Percentiles rank a stretch among this genome's conserved stretches.
These are phyloP conservation scores for Crotalaria pallida DNA, from an alignment of 306 rosid genomes.

Conservation along the genomic window DNA sequence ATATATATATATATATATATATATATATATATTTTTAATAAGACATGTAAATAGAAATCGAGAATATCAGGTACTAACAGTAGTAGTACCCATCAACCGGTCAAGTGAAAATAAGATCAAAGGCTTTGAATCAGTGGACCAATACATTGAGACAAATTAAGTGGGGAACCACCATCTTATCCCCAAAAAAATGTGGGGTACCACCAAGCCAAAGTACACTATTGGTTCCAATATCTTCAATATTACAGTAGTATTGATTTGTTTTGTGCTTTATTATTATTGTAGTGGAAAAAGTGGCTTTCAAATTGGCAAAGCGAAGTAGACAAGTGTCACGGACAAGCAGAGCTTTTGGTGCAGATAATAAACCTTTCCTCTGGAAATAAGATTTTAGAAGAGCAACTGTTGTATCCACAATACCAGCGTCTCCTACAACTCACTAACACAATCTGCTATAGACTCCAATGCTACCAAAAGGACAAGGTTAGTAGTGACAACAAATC, in stretches of 20 bases:
- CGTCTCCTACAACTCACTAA: conserved; percentile 51
- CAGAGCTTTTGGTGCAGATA: conserved; percentile 57
- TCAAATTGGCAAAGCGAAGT: conserved; percentile 62
- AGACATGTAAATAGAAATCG: too few relatives aligned
- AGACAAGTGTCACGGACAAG: conserved; percentile 51
- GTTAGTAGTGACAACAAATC: conserved; percentile 40
- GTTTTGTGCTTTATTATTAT: background rate
- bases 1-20: too few relatives aligned
- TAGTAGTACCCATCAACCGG: background rate
- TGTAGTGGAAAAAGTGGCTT: conserved; percentile 81
- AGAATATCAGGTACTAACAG: too few relatives aligned
- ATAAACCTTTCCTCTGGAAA: conserved; percentile 59
- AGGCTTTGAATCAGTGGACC: background rate
- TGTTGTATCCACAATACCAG: conserved; percentile 36
- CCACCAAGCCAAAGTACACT: conserved; percentile 8
- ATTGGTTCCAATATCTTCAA: background rate
- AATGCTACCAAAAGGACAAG: conserved; percentile 45
- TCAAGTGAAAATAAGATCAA: too few relatives aligned
- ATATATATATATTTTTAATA: too few relatives aligned
- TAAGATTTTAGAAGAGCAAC: conserved; percentile 34
- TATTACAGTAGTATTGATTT: background rate
- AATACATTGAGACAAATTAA: background rate
- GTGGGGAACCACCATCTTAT: conserved; percentile 13
- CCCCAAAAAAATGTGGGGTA: too few relatives aligned
- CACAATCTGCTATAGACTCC: conserved; percentile 47